phyloP scores from a whole-genome alignment of 768 basidiomycete species.

The Phlebiopsis gigantea region DNA sequence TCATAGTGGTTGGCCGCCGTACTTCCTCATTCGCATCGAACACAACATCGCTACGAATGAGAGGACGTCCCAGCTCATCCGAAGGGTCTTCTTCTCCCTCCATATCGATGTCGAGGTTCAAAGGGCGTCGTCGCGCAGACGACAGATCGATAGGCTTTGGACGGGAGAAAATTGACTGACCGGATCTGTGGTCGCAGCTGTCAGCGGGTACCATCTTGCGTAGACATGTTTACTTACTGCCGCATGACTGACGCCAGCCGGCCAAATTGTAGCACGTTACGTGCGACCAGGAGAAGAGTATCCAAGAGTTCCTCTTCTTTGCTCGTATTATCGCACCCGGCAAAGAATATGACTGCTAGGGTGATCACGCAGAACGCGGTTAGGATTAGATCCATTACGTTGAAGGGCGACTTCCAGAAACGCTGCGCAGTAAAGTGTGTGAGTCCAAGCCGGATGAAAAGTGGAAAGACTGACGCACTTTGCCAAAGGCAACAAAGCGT shows the following conservation, averaged over 20 bases:
- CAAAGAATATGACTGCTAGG: slow-evolving; percentile 80
- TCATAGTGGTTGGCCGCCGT: slow-evolving; percentile 29
- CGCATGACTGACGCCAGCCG: slow-evolving; percentile 90
- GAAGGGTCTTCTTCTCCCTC: slow-evolving; percentile 56
- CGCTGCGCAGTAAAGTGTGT: slow-evolving; percentile 47
- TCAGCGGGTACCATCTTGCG: not conserved
- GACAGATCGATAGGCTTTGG: slow-evolving; percentile 85
- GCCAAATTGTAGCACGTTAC: slow-evolving; percentile 91
- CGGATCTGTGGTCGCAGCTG: slow-evolving; percentile 49
- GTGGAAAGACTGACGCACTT: slow-evolving; percentile 46
- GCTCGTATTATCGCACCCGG: slow-evolving; percentile 76
- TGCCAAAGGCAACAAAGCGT: slow-evolving; percentile 88
- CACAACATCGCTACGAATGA: slow-evolving; percentile 54
- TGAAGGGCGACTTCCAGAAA: slow-evolving; percentile 96
- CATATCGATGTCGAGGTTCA: slow-evolving; percentile 66
- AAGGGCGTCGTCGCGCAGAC: slow-evolving; percentile 59
- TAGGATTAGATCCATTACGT: slow-evolving; percentile 81
- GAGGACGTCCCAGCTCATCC: slow-evolving; percentile 47
- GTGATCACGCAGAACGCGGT: slow-evolving; percentile 90
- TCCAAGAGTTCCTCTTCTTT: slow-evolving; percentile 95
- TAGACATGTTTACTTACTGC: slow-evolving; percentile 53
- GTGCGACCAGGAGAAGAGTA: slow-evolving; percentile 83
- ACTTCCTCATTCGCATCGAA: slow-evolving; percentile 53
- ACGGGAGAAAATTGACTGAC: slow-evolving; percentile 82
- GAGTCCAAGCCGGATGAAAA: not conserved